Conservation (phyloP, 129 eudicot genomes). For the Escallonia rubra region DNA sequence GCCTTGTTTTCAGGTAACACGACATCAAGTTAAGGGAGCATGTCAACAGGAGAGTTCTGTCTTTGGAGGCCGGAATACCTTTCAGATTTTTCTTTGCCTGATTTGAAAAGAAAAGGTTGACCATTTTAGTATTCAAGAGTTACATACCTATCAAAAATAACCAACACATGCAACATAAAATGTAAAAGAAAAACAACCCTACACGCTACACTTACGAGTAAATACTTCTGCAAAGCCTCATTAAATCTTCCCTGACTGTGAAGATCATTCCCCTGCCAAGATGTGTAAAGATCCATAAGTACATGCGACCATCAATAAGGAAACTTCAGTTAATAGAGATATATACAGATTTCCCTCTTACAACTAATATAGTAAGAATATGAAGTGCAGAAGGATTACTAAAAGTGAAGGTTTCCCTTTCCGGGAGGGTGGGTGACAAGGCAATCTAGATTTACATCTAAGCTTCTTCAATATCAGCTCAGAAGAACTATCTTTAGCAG, state of each 20-base stretch:
- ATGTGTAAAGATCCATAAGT: slow-evolving; percentile 10
- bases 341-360: neutral
- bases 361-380: too few relatives aligned
- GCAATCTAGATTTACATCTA: too few relatives aligned
- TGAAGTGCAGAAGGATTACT: too few relatives aligned
- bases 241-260: slow-evolving; percentile 78
- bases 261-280: slow-evolving; percentile 81
- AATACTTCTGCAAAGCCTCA: slow-evolving; percentile 77
- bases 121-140: neutral
- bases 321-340: slow-evolving; percentile 3
- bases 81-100: slow-evolving; percentile 90
- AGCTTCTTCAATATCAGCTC: too few relatives aligned
- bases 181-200: neutral
- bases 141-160: neutral
- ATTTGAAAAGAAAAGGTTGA: neutral
- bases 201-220: slow-evolving; percentile 50
- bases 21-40: slow-evolving; percentile 97
- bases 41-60: slow-evolving; percentile 55
- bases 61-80: slow-evolving; percentile 69
- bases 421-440: too few relatives aligned
- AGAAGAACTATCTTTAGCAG: too few relatives aligned
- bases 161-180: slow-evolving; percentile 11
- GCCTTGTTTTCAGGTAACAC: slow-evolving; percentile 83
- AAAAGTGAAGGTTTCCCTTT: too few relatives aligned
- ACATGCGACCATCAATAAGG: slow-evolving; percentile 7